These are phyloP conservation scores for Fusarium sp. DNA, from an alignment of 2,329 filamentous ascomycete genomes.

Conservation along the genomic window DNA sequence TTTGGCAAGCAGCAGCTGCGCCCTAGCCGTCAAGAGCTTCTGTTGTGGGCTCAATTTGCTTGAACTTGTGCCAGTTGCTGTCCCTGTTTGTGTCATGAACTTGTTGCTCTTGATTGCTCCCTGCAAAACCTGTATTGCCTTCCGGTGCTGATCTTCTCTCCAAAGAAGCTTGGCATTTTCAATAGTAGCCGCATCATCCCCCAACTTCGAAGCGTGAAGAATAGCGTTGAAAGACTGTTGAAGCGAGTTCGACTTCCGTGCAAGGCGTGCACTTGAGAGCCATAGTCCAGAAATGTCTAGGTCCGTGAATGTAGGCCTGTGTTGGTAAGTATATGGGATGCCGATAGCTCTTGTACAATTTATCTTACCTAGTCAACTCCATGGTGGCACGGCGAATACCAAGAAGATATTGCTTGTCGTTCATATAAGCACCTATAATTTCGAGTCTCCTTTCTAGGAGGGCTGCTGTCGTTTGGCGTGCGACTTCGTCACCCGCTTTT, in stretches of 20 bases:
- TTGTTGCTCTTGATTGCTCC: slow-evolving; percentile 83
- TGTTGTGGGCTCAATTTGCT: slow-evolving; percentile 58
- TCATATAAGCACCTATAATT: slow-evolving; percentile 85
- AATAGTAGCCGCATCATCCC: slow-evolving; percentile 87
- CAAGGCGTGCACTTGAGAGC: slow-evolving; percentile 85
- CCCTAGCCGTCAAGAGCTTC: slow-evolving; percentile 74
- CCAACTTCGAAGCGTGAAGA: slow-evolving; percentile 84
- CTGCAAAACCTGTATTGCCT: slow-evolving; percentile 91
- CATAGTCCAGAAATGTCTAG: slow-evolving; percentile 84
- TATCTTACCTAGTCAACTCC: slow-evolving; percentile 75
- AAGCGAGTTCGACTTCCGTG: slow-evolving; percentile 83
- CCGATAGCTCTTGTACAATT: not conserved
- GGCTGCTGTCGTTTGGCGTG: slow-evolving; percentile 46
- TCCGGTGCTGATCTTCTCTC: slow-evolving; percentile 91
- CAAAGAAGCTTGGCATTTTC: slow-evolving; percentile 94
- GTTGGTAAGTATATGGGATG: slow-evolving; percentile 2
- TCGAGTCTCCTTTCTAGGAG: slow-evolving; percentile 80
- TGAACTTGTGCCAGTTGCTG: slow-evolving; percentile 46
- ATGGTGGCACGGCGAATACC: slow-evolving; percentile 88
- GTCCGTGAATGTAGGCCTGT: slow-evolving; percentile 69
- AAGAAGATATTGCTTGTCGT: slow-evolving; percentile 93
- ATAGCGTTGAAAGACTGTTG: slow-evolving; percentile 95
- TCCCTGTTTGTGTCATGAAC: slow-evolving; percentile 66
- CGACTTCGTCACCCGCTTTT: slow-evolving; percentile 54
- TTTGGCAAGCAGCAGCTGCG: slow-evolving; percentile 89